phyloP scores from a whole-genome alignment of 129 eudicot species.

The Pulicaria dysenterica region DNA sequence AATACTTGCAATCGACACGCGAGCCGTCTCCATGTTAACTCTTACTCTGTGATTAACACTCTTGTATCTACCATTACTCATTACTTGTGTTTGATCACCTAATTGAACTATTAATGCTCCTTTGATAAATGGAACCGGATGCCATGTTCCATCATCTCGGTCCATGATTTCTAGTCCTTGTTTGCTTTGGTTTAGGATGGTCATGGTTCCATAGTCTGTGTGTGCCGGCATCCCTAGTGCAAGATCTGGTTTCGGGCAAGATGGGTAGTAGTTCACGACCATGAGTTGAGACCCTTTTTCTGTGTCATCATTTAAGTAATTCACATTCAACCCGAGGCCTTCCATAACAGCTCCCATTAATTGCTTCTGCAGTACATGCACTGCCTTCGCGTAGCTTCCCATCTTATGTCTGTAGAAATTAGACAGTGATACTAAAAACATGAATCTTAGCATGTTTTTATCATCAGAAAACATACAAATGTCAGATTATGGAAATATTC shows the following conservation, averaged over 20 bases:
- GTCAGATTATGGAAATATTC: too few relatives aligned
- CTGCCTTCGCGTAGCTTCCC: slow-evolving; percentile 59
- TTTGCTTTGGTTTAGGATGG: slow-evolving; percentile 47
- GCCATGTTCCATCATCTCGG: slow-evolving; percentile 39
- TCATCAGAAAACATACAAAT: too few relatives aligned
- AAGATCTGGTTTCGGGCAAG: slow-evolving; percentile 63
- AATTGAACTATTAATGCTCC: slow-evolving; percentile 46
- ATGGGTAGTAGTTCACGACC: slow-evolving; percentile 56
- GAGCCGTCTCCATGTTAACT: slow-evolving; percentile 38
- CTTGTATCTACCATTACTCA: slow-evolving; percentile 61
- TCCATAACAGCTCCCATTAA: slow-evolving; percentile 47
- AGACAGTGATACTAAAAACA: too few relatives aligned
- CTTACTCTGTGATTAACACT: slow-evolving; percentile 49
- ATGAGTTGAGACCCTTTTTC: slow-evolving; percentile 56
- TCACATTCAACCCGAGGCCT: slow-evolving; percentile 43
- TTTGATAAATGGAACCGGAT: slow-evolving; percentile 42
- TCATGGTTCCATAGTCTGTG: slow-evolving; percentile 50
- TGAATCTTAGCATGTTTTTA: too few relatives aligned
- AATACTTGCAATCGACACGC: slow-evolving; percentile 59
- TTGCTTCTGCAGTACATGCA: slow-evolving; percentile 39
- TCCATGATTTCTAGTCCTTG: slow-evolving; percentile 57
- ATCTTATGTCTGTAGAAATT: slow-evolving; percentile 42
- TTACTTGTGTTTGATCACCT: slow-evolving; percentile 64
- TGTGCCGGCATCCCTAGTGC: slow-evolving; percentile 64
- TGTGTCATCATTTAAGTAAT: slow-evolving; percentile 45